Evolutionary conservation across 2,329 filamentous ascomycete species (phyloP), one percentile per base, ranked within the genome.

Genomic region (Sarocladium kiliense): DNA sequence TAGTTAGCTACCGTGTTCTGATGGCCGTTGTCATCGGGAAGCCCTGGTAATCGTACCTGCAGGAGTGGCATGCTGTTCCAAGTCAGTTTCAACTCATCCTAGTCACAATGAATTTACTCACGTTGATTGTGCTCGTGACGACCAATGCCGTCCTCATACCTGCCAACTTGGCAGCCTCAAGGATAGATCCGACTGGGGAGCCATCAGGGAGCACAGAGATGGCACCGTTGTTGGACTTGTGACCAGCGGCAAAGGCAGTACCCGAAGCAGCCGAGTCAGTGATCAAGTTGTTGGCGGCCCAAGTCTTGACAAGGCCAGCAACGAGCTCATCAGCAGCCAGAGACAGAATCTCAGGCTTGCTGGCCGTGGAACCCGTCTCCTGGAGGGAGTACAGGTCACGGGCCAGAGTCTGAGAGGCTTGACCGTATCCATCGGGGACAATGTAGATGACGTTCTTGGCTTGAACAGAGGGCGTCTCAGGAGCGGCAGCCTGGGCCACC

Each of bases 381-480:
- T 26, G 54, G 23, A 63, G 55, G 36, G 55, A 60, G 45, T 58
- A 55, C 41, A 53, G 60, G 45, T 62, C 58, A 12, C 64, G 59
- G 3, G 64, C 65, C 55, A 68, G 62, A 45, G 61, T 62, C 61
- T 68, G 64, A 11, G 63, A 66, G 12, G 65, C 61, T 34, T 60
- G 57, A 14, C 66, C 63, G 55, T 65, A 68, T 41, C 65, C 41
- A 16, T 45, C 63, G 3, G 65, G 65, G 7, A 68, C 64, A 34
- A 69, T 60, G 57, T 68, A 67, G 57, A 68, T 66, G 58, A 68
- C 67, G 60, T 67, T 68, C 59, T 62, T 64, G 54, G 61, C 61
- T 55, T 53, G 18, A 19, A 45, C 41, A 25, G 41, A 11, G 41
- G 41, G 41, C 41, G 14, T 45, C 41, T 45, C 41, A 3, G 41